These are phyloP conservation scores for Streptanthus diversifolius DNA, from an alignment of 345 rosid genomes.

Conservation along the genomic window DNA sequence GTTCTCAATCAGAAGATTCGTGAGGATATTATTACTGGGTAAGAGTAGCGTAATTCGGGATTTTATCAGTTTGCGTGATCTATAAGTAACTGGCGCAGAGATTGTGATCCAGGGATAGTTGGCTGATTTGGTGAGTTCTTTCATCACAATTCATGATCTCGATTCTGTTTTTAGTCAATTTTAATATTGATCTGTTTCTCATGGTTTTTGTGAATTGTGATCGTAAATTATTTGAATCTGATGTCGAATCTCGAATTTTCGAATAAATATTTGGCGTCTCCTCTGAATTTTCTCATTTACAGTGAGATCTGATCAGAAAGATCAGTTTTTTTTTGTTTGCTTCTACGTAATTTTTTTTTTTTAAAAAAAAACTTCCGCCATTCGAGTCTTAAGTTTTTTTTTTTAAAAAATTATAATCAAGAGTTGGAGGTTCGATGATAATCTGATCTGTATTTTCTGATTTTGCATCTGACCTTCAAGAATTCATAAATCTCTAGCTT, in stretches of 20 bases:
- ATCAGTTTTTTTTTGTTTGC: neutral
- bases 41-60: neutral
- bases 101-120: constrained; percentile 25
- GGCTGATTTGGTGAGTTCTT: constrained; percentile 29
- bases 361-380: neutral
- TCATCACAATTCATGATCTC: constrained; percentile 2
- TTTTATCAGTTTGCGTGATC: constrained; percentile 19
- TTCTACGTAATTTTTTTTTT: constrained; percentile 1
- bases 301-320: constrained; percentile 44
- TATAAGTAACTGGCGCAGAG: neutral
- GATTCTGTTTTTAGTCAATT: neutral
- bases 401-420: neutral
- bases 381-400: neutral
- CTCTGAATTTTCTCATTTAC: neutral
- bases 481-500: neutral
- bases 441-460: constrained; percentile 11
- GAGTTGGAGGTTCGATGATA: constrained; percentile 26
- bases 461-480: neutral
- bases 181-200: neutral
- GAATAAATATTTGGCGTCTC: constrained; percentile 9
- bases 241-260: neutral
- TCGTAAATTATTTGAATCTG: constrained; percentile 26
- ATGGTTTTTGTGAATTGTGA: constrained; percentile 1
- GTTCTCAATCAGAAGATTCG: constrained; percentile 1
- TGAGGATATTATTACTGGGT: neutral